phyloP scores from a whole-genome alignment of 768 basidiomycete species.

The Dentipellis sp. region DNA sequence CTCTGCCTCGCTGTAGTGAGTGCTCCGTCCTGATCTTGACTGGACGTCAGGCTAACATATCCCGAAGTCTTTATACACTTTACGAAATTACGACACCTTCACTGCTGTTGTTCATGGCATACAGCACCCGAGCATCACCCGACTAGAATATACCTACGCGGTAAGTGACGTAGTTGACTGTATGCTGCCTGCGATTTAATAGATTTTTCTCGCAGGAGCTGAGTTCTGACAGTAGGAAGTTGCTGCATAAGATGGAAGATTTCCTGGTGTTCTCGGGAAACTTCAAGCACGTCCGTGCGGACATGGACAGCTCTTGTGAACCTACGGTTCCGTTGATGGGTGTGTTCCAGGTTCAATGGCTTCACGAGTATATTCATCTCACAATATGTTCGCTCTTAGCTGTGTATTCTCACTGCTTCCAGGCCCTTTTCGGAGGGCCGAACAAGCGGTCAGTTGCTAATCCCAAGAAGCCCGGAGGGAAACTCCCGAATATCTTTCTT shows the following conservation, averaged over 20 bases:
- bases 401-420: no score
- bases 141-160: background rate
- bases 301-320: background rate
- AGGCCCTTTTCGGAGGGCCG: background rate
- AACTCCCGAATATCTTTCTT: background rate
- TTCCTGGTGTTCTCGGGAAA: background rate
- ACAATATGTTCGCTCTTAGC: no score
- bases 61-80: background rate
- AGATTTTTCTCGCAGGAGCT: background rate
- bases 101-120: background rate
- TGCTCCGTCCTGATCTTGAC: background rate
- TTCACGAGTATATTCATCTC: no score
- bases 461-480: background rate
- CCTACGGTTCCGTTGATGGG: constrained; percentile 1
- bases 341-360: background rate
- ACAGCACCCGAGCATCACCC: background rate
- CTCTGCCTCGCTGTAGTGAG: background rate
- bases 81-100: background rate
- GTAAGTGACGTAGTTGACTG: background rate
- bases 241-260: background rate
- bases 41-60: background rate
- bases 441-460: background rate
- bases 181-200: background rate
- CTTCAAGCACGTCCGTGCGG: background rate
- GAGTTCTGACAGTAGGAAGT: background rate